Conservation (phyloP, 345 rosid species). For the Sisymbrium irio region DNA sequence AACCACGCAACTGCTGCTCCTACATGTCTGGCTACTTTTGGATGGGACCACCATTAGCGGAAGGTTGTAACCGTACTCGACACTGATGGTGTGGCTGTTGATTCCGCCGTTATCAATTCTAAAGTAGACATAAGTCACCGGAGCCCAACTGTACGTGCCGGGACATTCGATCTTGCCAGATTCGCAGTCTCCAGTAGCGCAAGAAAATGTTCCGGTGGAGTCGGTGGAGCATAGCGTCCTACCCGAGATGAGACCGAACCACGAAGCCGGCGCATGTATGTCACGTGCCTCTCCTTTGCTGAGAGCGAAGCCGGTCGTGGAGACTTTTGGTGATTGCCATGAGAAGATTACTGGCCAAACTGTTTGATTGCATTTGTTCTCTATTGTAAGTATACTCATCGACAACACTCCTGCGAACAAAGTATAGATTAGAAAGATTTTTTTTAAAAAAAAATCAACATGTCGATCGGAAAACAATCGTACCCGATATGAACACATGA, state of each 20-base stretch:
- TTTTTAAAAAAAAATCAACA: not conserved
- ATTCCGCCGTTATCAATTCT: not conserved
- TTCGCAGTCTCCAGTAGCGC: slow-evolving; percentile 18
- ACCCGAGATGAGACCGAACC: slow-evolving; percentile 24
- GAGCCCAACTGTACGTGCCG: not conserved
- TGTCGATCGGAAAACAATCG: not conserved
- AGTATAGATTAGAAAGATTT: not conserved
- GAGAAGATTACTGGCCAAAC: slow-evolving; percentile 26
- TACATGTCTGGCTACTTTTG: too few species aligned
- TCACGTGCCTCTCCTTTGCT: not conserved
- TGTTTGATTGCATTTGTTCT: slow-evolving; percentile 21
- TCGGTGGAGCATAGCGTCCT: slow-evolving; percentile 15
- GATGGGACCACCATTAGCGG: not conserved
- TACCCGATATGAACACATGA: slow-evolving; percentile 9
- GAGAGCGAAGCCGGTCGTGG: slow-evolving; percentile 21
- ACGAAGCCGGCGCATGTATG: slow-evolving; percentile 2
- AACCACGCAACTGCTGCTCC: not conserved
- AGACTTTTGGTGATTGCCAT: not conserved
- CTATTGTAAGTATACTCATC: not conserved
- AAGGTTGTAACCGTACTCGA: slow-evolving; percentile 26
- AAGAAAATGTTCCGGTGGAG: slow-evolving; percentile 4
- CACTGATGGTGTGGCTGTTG: slow-evolving; percentile 6
- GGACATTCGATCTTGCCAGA: slow-evolving; percentile 14
- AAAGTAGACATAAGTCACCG: slow-evolving; percentile 10
- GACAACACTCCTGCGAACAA: slow-evolving; percentile 12